Evolutionary conservation across 306 rosid genomes (phyloP).

Genomic region (Acacia confusa): DNA sequence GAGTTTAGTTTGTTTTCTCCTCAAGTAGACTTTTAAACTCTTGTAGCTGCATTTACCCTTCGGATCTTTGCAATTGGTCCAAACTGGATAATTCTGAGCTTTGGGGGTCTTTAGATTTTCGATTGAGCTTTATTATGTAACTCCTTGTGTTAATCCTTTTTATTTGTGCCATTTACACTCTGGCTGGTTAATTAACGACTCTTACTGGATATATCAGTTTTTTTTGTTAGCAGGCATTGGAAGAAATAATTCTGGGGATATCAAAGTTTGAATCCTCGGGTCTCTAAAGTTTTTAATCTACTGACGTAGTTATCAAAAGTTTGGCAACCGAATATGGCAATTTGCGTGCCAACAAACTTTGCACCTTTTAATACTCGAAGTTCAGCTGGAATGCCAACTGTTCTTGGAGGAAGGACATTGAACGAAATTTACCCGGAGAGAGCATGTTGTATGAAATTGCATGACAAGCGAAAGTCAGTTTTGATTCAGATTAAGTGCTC

Average conservation of each 20-base stretch:
- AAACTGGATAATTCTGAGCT: background rate
- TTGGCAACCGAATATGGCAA: slow-evolving; percentile 47
- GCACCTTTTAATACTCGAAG: slow-evolving; percentile 46
- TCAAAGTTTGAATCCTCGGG: slow-evolving; percentile 35
- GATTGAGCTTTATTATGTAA: background rate
- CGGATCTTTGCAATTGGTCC: slow-evolving; percentile 2
- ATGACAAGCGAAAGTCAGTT: slow-evolving; percentile 39
- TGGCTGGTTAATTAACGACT: background rate
- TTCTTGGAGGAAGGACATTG: slow-evolving; percentile 47
- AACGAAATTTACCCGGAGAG: slow-evolving; percentile 44
- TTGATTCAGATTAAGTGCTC: slow-evolving; percentile 52
- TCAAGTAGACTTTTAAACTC: slow-evolving; percentile 14
- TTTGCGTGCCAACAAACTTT: slow-evolving; percentile 48
- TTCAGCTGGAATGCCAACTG: slow-evolving; percentile 45
- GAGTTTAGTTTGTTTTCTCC: background rate
- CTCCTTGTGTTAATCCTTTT: slow-evolving; percentile 7
- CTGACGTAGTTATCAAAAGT: slow-evolving; percentile 26
- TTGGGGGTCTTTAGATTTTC: background rate
- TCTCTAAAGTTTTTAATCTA: background rate
- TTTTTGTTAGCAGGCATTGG: slow-evolving; percentile 45
- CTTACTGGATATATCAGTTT: slow-evolving; percentile 9
- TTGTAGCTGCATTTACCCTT: slow-evolving; percentile 7
- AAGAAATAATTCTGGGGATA: slow-evolving; percentile 37
- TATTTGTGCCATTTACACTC: background rate
- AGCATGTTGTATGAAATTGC: slow-evolving; percentile 39